Evolutionary conservation across 1,284 basidiomycete species (phyloP).

Genomic region (Apiotrichum laibachii): DNA sequence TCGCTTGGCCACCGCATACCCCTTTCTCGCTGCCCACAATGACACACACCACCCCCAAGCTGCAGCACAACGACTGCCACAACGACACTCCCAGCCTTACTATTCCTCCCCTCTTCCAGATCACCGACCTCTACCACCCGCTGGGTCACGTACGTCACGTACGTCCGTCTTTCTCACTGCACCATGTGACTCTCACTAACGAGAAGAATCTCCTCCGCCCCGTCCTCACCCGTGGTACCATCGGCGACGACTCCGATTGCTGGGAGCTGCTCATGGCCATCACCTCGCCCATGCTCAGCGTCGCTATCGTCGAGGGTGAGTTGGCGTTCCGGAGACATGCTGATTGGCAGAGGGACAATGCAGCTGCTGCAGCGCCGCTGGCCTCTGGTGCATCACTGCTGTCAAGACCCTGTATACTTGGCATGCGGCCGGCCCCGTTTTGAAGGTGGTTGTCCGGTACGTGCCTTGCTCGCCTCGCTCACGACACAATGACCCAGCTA

Average conservation of each 20-base stretch:
- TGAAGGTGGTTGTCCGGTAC: neutral
- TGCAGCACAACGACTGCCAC: neutral
- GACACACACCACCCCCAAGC: neutral
- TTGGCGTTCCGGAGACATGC: neutral
- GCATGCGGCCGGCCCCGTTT: neutral
- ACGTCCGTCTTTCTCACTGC: neutral
- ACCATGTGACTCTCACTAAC: neutral
- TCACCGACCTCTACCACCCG: conserved; percentile 1
- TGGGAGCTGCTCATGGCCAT: conserved; percentile 1
- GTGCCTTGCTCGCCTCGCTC: neutral
- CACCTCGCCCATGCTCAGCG: neutral
- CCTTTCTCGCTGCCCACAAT: neutral
- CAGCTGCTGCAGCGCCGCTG: neutral
- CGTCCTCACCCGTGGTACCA: conserved; percentile 5
- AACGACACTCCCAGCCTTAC: neutral
- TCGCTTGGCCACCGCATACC: no score
- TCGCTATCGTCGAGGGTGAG: conserved; percentile 2
- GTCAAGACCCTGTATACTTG: neutral
- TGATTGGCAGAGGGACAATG: neutral
- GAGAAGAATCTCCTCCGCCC: conserved; percentile 8
- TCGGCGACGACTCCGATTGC: conserved; percentile 9
- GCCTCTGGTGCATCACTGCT: neutral
- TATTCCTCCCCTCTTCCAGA: neutral
- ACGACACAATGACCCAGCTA: neutral
- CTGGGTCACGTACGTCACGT: conserved; percentile 1